phyloP scores from a whole-genome alignment of 2,329 filamentous ascomycete genomes.

The Aspergillus pseudonomiae region DNA sequence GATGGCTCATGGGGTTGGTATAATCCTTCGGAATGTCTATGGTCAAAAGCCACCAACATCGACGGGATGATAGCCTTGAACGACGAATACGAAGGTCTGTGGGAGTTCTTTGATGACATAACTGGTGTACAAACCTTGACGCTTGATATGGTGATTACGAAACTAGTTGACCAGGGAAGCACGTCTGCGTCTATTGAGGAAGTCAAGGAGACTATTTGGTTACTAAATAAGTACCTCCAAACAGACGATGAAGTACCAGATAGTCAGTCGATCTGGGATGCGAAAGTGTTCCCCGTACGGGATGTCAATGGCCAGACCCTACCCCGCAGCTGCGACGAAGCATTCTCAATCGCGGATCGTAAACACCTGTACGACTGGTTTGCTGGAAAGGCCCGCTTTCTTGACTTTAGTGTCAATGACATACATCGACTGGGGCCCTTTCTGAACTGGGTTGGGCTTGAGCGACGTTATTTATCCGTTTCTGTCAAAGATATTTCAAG shows the following conservation, averaged over 20 bases:
- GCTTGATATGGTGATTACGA: conserved; percentile 14
- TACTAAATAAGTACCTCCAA: conserved; percentile 13
- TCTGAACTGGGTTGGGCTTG: conserved; percentile 8
- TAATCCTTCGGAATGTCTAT: conserved; percentile 9
- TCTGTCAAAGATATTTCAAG: conserved; percentile 16
- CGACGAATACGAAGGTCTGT: conserved; percentile 10
- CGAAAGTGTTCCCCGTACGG: conserved; percentile 12
- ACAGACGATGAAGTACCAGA: neutral
- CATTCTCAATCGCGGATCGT: conserved; percentile 16
- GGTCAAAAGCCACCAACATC: conserved; percentile 15
- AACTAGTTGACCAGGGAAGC: conserved; percentile 11
- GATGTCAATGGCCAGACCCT: conserved; percentile 6
- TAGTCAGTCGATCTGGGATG: neutral
- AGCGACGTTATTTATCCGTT: conserved; percentile 13
- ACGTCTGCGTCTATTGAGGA: conserved; percentile 3
- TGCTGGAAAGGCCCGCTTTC: conserved; percentile 5
- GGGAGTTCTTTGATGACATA: conserved; percentile 9
- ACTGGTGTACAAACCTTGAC: conserved; percentile 13
- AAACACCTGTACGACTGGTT: conserved; percentile 13
- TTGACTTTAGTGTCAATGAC: conserved; percentile 13
- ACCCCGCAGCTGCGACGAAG: conserved; percentile 5
- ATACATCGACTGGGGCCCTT: conserved; percentile 12
- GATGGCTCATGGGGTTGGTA: conserved; percentile 2
- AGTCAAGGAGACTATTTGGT: conserved; percentile 14
- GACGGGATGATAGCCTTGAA: conserved; percentile 13